Evolutionary conservation across 768 basidiomycete species (phyloP), one percentile per base, ranked within the genome.

Genomic region (Boletus patriciae): DNA sequence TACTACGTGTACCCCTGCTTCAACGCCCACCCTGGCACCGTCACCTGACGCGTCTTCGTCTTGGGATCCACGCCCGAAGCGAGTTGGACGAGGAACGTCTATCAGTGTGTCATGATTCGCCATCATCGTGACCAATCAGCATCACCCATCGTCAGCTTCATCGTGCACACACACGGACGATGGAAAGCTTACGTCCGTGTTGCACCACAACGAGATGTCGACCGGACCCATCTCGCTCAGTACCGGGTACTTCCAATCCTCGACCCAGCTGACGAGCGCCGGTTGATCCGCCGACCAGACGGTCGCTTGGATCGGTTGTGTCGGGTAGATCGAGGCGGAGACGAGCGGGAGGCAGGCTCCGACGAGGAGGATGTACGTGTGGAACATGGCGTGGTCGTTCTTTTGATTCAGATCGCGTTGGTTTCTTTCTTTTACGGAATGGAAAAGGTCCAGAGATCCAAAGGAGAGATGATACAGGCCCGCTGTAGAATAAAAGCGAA

Each of bases 261-360:
- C 83, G 37, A 66, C 68, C 86, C 86, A 88, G 4, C 66, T 76
- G 4, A 85, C 64, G 10, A 64, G 40, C 23, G 73, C 73, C 6
- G 73, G 69, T 41, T 75, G 68, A 10, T 82, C 84, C 36, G 80
- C 74, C 31, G 66, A 63, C 58, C 78, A 78, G 3, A 77, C 73
- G 0, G 83, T 81, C 19, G 65, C 70, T 33, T 78, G 70, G 16
- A 78, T 57, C 4, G 85, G 85, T 16, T 74, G 65, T 0, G 80
- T 85, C 1, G 82, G 79, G 57, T 81, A 85, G 25, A 86, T 65
- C 8, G 75, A 75, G 27, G 74, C 78, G 15, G 58, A 46, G 46
- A 52, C 68, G 16, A 60, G 46, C 2, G 62, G 47, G 41, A 71
- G 47, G 19, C 18, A 46, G 31, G 42, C 50, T 21, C 46, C 44